Conservation (phyloP, 106 monocot genomes). For the Cymbidium sinense region DNA sequence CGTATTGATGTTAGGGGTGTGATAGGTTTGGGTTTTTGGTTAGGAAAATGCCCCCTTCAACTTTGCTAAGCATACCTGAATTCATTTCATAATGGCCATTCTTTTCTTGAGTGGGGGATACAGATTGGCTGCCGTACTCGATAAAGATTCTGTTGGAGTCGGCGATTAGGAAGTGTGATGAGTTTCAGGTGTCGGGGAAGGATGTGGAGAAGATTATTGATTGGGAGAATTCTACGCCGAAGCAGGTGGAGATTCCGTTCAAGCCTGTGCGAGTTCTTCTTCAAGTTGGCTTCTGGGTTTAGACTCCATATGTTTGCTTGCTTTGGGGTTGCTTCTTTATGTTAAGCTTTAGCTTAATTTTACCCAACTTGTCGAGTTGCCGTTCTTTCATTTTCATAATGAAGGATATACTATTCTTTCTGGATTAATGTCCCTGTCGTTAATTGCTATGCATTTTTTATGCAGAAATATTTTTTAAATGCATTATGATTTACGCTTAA, state of each 20-base stretch:
- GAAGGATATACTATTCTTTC: neutral
- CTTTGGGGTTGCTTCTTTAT: neutral
- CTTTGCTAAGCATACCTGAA: too few relatives aligned
- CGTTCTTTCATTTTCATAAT: neutral
- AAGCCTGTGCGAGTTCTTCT: conserved; percentile 93
- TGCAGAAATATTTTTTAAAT: neutral
- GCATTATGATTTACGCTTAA: neutral
- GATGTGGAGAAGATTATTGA: conserved; percentile 93
- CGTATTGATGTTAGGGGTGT: neutral
- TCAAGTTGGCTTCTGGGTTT: conserved; percentile 35
- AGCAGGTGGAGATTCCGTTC: conserved; percentile 89
- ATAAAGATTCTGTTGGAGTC: conserved; percentile 86
- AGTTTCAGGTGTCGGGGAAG: conserved; percentile 70
- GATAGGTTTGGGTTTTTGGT: neutral
- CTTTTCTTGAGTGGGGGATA: neutral
- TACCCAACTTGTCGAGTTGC: neutral
- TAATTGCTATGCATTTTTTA: neutral
- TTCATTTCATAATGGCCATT: too few relatives aligned
- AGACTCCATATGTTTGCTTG: neutral
- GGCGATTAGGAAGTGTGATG: conserved; percentile 84
- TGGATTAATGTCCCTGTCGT: neutral
- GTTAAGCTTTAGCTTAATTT: neutral
- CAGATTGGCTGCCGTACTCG: conserved; percentile 83
- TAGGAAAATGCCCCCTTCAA: too few relatives aligned
- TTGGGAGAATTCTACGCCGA: conserved; percentile 95